phyloP scores from a whole-genome alignment of 1,139 yeast genomes.

The Saccharomycopsis hybrid region DNA sequence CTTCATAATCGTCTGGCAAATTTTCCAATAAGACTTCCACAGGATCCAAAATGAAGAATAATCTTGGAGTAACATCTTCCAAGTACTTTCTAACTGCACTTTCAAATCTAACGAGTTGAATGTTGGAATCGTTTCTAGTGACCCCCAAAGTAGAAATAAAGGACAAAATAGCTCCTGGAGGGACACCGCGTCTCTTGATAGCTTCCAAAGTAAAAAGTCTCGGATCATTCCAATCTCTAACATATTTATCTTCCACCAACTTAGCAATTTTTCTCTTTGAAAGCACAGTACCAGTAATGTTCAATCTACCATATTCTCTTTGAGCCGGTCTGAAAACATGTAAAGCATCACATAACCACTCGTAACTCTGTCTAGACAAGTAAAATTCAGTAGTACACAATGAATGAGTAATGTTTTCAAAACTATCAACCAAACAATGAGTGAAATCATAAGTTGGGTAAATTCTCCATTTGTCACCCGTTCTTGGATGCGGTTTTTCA shows the following conservation, averaged over 20 bases:
- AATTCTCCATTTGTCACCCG: conserved; percentile 95
- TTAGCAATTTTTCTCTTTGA: conserved; percentile 95
- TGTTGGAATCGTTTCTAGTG: conserved; percentile 86
- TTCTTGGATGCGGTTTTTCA: conserved; percentile 89
- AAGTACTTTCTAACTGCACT: conserved; percentile 79
- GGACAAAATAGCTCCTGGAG: conserved; percentile 96
- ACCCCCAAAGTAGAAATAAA: conserved; percentile 96
- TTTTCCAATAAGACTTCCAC: conserved; percentile 78
- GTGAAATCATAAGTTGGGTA: conserved; percentile 99
- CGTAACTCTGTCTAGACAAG: conserved; percentile 88
- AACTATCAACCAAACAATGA: conserved; percentile 96
- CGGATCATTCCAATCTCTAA: conserved; percentile 98
- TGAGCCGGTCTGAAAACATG: conserved; percentile 97
- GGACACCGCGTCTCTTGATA: conserved; percentile 94
- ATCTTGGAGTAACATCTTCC: conserved; percentile 88
- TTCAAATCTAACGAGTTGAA: conserved; percentile 86
- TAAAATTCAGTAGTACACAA: conserved; percentile 94
- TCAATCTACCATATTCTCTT: conserved; percentile 95
- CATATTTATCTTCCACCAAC: conserved; percentile 72
- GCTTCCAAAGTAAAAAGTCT: conserved; percentile 92
- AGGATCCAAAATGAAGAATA: conserved; percentile 91
- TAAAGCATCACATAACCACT: conserved; percentile 95
- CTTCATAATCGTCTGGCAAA: conserved; percentile 66
- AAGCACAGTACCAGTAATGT: conserved; percentile 88
- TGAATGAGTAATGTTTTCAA: conserved; percentile 93